Evolutionary conservation across 352 stramenopile species (phyloP), one percentile per base, ranked within the genome.

Genomic region (Peronospora tabacina): DNA sequence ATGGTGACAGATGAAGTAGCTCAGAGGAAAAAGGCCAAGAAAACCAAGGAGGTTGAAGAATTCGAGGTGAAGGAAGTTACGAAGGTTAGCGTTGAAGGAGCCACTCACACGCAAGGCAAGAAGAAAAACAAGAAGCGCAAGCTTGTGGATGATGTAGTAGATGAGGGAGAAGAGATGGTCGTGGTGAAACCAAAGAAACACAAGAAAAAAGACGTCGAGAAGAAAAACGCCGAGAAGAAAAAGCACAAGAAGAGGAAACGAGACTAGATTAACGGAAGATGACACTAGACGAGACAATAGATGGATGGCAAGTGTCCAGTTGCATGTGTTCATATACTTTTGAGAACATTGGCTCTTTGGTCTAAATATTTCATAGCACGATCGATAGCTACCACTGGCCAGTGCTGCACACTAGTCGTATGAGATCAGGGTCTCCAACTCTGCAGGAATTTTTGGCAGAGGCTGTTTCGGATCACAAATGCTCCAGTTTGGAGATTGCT

Each of bases 401-500:
- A 46, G 22, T 17, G 22, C 8, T 17, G 12, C 20, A 32, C 15
- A 28, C 32, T 41, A 58, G 11, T 73, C 68, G 39, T 74, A 75
- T 15, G 60, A 66, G 30, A 84, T 15, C 17, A 70, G 60, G 5
- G 48, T 30, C 35, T 71, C 30, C 26, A 87, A 47, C 7, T 53
- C 45, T 5, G 45, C 33, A 22, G 72, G 65, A 12, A 87, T 70
- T 1, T 48, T 29, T n/a, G 50, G 68, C 33, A 79, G 49, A 12
- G 62, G 37, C 24, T 71, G 61, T 40, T 76, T 82, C 7, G 70
- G 62, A 34, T 84, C 63, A 20, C 83, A 64, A 12, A 90, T 45
- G 30, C 52, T 74, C 86, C 86, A 96, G 55, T 96, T 85, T 5
- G 86, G 86, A 54, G 82, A 94, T 49, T 88, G 72, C 58, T 94